Percentiles rank a stretch among this genome's conserved stretches.
Conservation (phyloP, 164 flowering plant genomes). For the Aristolochia fimbriata region DNA sequence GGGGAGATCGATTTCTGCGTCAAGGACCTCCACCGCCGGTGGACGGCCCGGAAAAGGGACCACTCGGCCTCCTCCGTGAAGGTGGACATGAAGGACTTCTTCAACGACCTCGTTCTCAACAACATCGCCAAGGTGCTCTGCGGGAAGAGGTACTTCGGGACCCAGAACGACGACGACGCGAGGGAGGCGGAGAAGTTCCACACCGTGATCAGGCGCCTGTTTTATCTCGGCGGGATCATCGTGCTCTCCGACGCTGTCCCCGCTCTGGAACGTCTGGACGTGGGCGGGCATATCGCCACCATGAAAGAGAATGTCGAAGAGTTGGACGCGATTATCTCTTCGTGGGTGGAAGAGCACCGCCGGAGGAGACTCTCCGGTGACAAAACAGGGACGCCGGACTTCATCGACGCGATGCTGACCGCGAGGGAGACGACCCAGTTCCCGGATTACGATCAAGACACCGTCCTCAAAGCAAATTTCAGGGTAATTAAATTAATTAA, state of each 20-base stretch:
- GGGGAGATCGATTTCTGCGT: not conserved
- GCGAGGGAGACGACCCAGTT: too few relatives aligned
- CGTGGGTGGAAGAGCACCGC: conserved; percentile 7
- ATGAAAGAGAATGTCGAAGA: not conserved
- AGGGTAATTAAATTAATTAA: not conserved
- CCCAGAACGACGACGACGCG: not conserved
- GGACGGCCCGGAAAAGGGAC: too few relatives aligned
- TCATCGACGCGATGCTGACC: not conserved
- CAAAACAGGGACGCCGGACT: not conserved
- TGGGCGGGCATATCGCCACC: not conserved
- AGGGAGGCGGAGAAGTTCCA: not conserved
- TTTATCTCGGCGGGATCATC: not conserved
- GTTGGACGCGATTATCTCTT: not conserved
- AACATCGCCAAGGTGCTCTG: not conserved
- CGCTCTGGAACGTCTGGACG: conserved; percentile 3
- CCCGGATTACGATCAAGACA: not conserved
- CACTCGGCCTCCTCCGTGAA: too few relatives aligned
- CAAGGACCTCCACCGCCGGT: not conserved
- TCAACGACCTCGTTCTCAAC: not conserved
- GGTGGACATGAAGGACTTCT: conserved; percentile 2
- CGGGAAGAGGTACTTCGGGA: not conserved
- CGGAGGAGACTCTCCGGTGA: not conserved
- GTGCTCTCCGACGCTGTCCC: conserved; percentile 1
- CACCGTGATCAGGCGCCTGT: not conserved
- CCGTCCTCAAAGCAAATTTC: conserved; percentile 4